A percentile compares a stretch with the other conserved stretches of the same genome.
Conservation (phyloP, 495 filamentous ascomycete genomes). For the Aspergillus sparsus region DNA sequence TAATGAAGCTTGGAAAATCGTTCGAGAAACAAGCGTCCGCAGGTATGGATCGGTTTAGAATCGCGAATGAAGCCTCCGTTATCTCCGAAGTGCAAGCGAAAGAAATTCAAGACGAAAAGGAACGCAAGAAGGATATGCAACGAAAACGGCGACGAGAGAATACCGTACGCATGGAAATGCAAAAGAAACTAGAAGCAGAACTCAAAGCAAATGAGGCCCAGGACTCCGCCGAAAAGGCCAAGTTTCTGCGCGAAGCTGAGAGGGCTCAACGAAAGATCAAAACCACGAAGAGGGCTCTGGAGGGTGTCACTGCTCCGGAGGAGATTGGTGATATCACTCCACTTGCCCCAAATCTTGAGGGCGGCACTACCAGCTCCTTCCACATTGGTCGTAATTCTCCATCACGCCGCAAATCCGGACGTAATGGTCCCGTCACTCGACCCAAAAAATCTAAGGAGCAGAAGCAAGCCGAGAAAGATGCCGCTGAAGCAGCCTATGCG, state of each 20-base stretch:
- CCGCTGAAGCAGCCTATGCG: constrained; percentile 83
- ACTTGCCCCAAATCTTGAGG: constrained; percentile 79
- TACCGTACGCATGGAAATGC: constrained; percentile 80
- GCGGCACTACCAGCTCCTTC: constrained; percentile 86
- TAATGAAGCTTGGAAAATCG: constrained; percentile 50
- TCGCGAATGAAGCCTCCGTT: constrained; percentile 65
- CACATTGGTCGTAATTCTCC: constrained; percentile 63
- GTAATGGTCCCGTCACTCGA: constrained; percentile 60
- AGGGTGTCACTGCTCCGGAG: constrained; percentile 79
- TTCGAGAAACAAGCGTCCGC: constrained; percentile 56
- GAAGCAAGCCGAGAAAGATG: constrained; percentile 93
- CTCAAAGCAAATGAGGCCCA: constrained; percentile 70
- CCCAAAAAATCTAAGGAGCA: constrained; percentile 93
- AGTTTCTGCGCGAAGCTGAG: constrained; percentile 76
- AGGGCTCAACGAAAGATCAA: constrained; percentile 86
- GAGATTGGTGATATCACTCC: constrained; percentile 75
- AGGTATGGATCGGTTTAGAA: constrained; percentile 56
- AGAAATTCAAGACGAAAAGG: constrained; percentile 92
- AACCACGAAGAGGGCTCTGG: constrained; percentile 76
- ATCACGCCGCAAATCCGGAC: constrained; percentile 64
- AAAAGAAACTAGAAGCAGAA: constrained; percentile 81
- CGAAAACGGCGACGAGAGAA: constrained; percentile 96
- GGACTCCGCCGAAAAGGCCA: constrained; percentile 76
- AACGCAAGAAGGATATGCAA: constrained; percentile 99
- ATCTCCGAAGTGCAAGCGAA: constrained; percentile 82